phyloP scores from a whole-genome alignment of 352 stramenopile genomes.

The Peronospora tabacina region DNA sequence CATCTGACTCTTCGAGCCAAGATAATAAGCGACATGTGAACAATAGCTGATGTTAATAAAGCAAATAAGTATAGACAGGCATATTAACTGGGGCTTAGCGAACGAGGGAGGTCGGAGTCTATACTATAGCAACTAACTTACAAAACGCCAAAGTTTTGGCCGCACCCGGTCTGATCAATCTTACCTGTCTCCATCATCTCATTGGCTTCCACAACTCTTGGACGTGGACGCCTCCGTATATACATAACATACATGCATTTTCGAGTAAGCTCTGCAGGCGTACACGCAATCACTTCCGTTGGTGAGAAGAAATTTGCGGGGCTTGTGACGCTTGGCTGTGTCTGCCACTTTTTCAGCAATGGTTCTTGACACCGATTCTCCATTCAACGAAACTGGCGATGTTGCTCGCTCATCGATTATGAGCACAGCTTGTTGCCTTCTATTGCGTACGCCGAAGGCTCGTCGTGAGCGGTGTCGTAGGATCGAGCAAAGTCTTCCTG shows the following conservation, averaged over 20 bases:
- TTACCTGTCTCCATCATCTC: slow-evolving; percentile 14
- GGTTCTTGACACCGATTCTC: slow-evolving; percentile 6
- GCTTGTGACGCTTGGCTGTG: slow-evolving; percentile 17
- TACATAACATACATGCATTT: slow-evolving; percentile 39
- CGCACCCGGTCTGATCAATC: slow-evolving; percentile 10
- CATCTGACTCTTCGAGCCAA: slow-evolving; percentile 52
- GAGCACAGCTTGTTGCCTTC: slow-evolving; percentile 74
- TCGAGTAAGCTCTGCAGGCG: slow-evolving; percentile 15
- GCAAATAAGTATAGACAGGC: slow-evolving; percentile 22
- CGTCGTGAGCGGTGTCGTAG: slow-evolving; percentile 27
- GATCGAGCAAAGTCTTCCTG: slow-evolving; percentile 28
- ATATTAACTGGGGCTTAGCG: slow-evolving; percentile 13
- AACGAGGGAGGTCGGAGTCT: slow-evolving; percentile 14
- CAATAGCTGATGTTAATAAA: neutral
- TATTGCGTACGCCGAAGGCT: slow-evolving; percentile 49
- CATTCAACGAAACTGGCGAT: slow-evolving; percentile 5
- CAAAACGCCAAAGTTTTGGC: slow-evolving; percentile 19
- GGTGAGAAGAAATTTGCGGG: slow-evolving; percentile 17
- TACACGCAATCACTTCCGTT: slow-evolving; percentile 28
- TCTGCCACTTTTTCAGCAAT: slow-evolving; percentile 11
- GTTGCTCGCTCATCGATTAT: slow-evolving; percentile 29
- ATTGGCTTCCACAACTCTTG: slow-evolving; percentile 6
- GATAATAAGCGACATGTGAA: slow-evolving; percentile 8
- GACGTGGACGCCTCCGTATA: slow-evolving; percentile 20
- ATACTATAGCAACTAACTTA: slow-evolving; percentile 44